Evolutionary conservation across 23 red algal species (phyloP), one percentile per base, ranked within the genome.

Genomic region (Gracilaria gracilis): DNA sequence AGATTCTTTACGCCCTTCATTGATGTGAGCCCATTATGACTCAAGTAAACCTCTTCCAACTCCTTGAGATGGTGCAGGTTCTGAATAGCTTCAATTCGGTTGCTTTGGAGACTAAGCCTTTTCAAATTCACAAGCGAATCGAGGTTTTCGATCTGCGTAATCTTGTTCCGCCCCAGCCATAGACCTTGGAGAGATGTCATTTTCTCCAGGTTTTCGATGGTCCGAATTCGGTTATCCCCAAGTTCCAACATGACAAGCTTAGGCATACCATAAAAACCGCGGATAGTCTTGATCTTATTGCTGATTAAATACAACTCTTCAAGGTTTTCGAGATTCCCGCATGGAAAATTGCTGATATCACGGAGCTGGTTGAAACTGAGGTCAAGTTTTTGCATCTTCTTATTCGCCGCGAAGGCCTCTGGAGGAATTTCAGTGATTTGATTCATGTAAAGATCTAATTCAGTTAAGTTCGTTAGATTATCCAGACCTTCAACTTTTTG

Each of bases 161-260:
- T 99, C 75, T 99, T 99, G 87, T 99, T 99, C 32, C 97, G 79
- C 9, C 97, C 97, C 8, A 99, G 97, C 97, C 97, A 99, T 20
- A 99, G 76, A 48, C 83, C 81, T 12, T 85, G 54, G 14, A 98
- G 61, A 55, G 35, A 76, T 29, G 78, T 37, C 3, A 95, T 25
- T 15, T 38, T 27, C 1, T 84, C 81, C 23, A 98, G 44, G 66
- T 92, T 91, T 86, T 95, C 96, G 27, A 98, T 98, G 21, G 81
- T 85, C 0, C 91, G 55, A 15, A 99, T 74, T 50, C 91, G 86
- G 61, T 99, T 99, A 55, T 95, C 94, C n/a, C 97, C 97, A 38
- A 99, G 78, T 85, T 99, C 97, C 40, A 99, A 80, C 77, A 96
- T 72, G 17, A 47, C 21, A 64, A 99, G 74, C 50, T 92, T 84